phyloP scores from a whole-genome alignment of 2,329 filamentous ascomycete species.

The Diplodia sapinea region DNA sequence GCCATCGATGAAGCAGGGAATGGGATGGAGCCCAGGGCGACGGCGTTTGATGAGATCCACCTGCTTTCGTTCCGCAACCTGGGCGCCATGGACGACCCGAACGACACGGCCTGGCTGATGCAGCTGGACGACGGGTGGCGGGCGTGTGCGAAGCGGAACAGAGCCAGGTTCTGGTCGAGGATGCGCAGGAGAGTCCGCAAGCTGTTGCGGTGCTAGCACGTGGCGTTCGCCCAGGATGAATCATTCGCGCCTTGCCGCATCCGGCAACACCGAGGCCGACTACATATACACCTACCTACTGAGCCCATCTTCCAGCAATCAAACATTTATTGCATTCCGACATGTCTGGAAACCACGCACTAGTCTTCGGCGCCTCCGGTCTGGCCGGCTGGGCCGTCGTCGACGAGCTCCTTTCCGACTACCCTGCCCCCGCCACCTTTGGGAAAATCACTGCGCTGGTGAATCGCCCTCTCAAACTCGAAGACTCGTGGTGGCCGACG shows the following conservation, averaged over 20 bases:
- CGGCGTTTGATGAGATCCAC: neutral
- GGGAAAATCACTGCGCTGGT: slow-evolving; percentile 49
- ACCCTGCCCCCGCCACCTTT: slow-evolving; percentile 46
- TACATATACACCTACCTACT: neutral
- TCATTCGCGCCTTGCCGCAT: neutral
- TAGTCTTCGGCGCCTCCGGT: slow-evolving; percentile 52
- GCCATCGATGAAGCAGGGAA: neutral
- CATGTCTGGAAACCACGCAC: slow-evolving; percentile 40
- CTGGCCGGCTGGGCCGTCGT: slow-evolving; percentile 53
- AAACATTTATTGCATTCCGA: neutral
- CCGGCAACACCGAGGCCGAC: neutral
- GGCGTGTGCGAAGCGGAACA: neutral
- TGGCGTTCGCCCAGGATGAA: neutral
- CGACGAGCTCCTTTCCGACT: slow-evolving; percentile 48
- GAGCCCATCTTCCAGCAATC: neutral
- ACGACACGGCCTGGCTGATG: neutral
- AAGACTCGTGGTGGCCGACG: slow-evolving; percentile 46
- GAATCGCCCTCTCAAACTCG: slow-evolving; percentile 46
- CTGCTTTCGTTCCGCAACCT: neutral
- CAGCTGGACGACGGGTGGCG: neutral
- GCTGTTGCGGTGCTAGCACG: neutral
- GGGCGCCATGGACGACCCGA: neutral
- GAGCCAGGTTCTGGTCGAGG: neutral
- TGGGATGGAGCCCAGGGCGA: neutral
- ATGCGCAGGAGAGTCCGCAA: neutral